Conservation (phyloP, 805 yeast species). For the Yarrowia yakushimensis region DNA sequence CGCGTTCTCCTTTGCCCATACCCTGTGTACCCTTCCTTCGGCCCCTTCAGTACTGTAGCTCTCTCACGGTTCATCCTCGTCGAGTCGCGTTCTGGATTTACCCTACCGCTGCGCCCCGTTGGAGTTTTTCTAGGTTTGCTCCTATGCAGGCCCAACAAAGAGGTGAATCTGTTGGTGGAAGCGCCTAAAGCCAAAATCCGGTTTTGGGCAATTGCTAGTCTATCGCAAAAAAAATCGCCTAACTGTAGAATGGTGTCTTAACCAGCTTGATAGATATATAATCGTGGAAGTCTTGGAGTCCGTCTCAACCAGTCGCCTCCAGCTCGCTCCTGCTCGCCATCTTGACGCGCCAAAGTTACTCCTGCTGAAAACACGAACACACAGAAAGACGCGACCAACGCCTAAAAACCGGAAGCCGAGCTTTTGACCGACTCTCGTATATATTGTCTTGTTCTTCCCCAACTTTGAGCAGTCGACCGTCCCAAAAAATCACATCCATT, state of each 20-base stretch:
- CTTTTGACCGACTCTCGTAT: not conserved
- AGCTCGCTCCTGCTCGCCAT: not conserved
- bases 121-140: not conserved
- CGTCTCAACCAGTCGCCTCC: not conserved
- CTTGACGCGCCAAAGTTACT: conserved; percentile 11
- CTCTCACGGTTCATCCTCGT: not conserved
- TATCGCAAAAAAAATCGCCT: not conserved
- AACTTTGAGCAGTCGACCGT: not conserved
- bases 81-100: not conserved
- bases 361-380: conserved; percentile 4
- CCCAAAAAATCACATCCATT: not conserved
- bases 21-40: not conserved
- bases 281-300: not conserved
- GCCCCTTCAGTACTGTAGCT: not conserved
- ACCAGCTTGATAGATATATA: no score
- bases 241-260: no score
- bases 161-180: not conserved
- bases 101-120: conserved; percentile 22
- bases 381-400: conserved; percentile 18
- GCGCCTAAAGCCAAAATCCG: not conserved
- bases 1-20: no score
- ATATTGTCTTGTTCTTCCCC: not conserved
- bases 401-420: conserved; percentile 16
- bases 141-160: conserved; percentile 14
- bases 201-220: not conserved